Evolutionary conservation across 2,329 filamentous ascomycete species (phyloP).

Genomic region (Penicillium sp.): DNA sequence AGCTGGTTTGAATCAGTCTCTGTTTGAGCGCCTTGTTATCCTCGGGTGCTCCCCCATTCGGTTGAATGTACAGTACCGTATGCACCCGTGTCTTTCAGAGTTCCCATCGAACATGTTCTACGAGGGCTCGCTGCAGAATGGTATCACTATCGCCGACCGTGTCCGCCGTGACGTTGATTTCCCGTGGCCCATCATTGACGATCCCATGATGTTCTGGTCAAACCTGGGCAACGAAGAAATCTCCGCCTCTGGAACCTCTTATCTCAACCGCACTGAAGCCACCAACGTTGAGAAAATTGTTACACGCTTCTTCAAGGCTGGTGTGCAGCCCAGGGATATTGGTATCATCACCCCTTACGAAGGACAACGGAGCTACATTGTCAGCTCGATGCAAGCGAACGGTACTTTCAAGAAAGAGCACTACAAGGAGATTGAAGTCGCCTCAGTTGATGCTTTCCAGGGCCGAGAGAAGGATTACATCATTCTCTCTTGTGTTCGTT

Average conservation of each 20-base stretch:
- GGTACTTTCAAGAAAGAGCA: slow-evolving; percentile 97
- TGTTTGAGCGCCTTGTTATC: slow-evolving; percentile 94
- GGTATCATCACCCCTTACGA: slow-evolving; percentile 99
- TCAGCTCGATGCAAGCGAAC: slow-evolving; percentile 98
- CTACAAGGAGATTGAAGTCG: slow-evolving; percentile 98
- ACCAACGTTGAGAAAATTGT: slow-evolving; percentile 98
- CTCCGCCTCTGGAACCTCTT: slow-evolving; percentile 94
- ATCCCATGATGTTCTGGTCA: slow-evolving; percentile 99
- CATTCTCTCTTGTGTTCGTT: slow-evolving; percentile 94
- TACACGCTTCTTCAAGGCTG: slow-evolving; percentile 97
- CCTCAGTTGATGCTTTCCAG: slow-evolving; percentile 97
- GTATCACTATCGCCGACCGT: slow-evolving; percentile 85
- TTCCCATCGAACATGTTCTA: slow-evolving; percentile 99
- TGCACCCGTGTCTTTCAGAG: slow-evolving; percentile 96
- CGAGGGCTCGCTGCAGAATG: slow-evolving; percentile 94
- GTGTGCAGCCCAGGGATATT: slow-evolving; percentile 89
- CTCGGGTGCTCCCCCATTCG: slow-evolving; percentile 88
- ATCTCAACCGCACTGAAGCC: slow-evolving; percentile 95
- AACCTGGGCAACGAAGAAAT: slow-evolving; percentile 98
- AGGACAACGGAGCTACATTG: slow-evolving; percentile 95
- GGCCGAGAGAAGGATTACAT: slow-evolving; percentile 99
- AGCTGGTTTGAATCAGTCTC: slow-evolving; percentile 94
- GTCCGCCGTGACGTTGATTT: slow-evolving; percentile 94
- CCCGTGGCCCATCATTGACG: slow-evolving; percentile 91
- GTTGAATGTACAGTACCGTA: slow-evolving; percentile 95